phyloP scores from a whole-genome alignment of 768 basidiomycete species.

The Leccinum disarticulatum region DNA sequence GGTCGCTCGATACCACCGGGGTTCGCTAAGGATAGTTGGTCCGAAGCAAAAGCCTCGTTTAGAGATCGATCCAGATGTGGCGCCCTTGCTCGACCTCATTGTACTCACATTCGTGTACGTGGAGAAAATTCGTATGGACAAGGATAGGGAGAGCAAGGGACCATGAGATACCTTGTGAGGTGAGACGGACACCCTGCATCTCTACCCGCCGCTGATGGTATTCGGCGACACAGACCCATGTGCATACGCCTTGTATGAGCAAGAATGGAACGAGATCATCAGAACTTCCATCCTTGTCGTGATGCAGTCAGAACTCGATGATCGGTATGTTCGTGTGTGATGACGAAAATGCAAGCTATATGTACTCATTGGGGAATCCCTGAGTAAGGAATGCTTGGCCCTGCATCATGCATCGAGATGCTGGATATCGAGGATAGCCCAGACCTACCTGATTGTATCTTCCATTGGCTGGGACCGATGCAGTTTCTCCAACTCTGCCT shows the following conservation, averaged over 20 bases:
- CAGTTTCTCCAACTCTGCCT: background rate
- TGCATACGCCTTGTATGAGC: slow-evolving; percentile 2
- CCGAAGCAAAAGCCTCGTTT: slow-evolving; percentile 19
- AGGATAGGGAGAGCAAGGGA: slow-evolving; percentile 11
- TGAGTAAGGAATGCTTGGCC: background rate
- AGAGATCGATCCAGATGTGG: slow-evolving; percentile 18
- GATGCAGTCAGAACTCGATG: background rate
- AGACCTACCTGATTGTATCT: background rate
- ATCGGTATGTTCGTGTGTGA: background rate
- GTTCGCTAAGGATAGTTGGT: slow-evolving; percentile 22
- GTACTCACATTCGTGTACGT: slow-evolving; percentile 33
- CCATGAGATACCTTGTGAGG: slow-evolving; percentile 1
- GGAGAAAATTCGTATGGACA: slow-evolving; percentile 32
- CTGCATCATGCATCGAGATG: background rate
- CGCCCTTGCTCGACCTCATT: slow-evolving; percentile 29
- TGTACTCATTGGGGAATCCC: background rate
- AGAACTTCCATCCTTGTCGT: background rate
- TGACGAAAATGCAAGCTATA: background rate
- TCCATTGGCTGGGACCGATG: background rate
- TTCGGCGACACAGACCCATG: slow-evolving; percentile 1
- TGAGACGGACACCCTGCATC: background rate
- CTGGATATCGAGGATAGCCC: background rate
- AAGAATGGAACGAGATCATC: slow-evolving; percentile 1
- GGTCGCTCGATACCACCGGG: slow-evolving; percentile 22
- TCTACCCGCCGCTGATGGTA: slow-evolving; percentile 1